Evolutionary conservation across 169 alveolate species (phyloP).

Genomic region (Amoebophrya sp.): DNA sequence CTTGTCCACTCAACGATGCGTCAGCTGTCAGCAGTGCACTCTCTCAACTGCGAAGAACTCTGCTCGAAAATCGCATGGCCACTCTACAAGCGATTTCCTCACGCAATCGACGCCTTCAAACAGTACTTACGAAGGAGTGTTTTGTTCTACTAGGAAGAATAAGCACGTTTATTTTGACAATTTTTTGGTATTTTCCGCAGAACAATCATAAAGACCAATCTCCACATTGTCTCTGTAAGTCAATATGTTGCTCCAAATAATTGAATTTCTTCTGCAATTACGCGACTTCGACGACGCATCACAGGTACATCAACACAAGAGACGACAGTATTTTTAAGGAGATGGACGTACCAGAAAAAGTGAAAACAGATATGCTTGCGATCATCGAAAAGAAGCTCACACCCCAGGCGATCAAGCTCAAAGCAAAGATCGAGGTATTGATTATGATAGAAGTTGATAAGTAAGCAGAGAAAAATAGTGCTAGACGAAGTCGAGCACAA

Average conservation of each 20-base stretch:
- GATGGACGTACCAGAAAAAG: neutral
- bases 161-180: too few species aligned
- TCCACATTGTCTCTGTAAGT: too few species aligned
- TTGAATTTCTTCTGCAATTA: neutral
- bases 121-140: neutral
- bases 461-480: too few species aligned
- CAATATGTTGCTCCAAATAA: too few species aligned
- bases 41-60: neutral
- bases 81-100: neutral
- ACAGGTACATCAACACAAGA: neutral
- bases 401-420: slow-evolving; percentile 13
- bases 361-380: neutral
- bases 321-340: neutral
- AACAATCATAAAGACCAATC: too few species aligned
- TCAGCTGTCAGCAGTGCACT: neutral
- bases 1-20: neutral
- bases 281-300: neutral
- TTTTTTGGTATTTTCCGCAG: too few species aligned
- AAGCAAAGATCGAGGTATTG: neutral
- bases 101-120: neutral
- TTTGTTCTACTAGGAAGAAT: neutral
- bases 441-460: too few species aligned
- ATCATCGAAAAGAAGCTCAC: slow-evolving; percentile 8
- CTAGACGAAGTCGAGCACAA: too few species aligned
- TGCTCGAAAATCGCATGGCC: neutral